Evolutionary conservation across 805 yeast genomes (phyloP).

Genomic region (Kodamaea jinghongensis): DNA sequence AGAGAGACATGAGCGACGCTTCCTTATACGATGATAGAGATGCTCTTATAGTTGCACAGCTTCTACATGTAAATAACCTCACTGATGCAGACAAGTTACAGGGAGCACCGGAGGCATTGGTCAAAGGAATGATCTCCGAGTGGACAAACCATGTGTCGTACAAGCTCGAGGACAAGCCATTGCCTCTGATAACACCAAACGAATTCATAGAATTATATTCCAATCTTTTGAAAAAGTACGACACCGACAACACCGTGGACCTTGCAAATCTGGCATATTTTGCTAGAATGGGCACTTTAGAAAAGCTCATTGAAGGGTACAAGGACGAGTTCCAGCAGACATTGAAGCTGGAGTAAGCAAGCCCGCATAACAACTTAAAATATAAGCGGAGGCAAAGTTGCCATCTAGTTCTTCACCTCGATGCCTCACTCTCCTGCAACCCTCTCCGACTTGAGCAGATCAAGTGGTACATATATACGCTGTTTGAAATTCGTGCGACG

Average conservation of each 20-base stretch:
- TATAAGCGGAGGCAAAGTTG: neutral
- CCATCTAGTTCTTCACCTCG: neutral
- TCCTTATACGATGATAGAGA: slow-evolving; percentile 23
- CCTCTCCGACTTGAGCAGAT: neutral
- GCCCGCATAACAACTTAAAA: no score
- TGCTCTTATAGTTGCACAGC: slow-evolving; percentile 35
- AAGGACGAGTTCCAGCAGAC: slow-evolving; percentile 24
- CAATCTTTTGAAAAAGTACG: slow-evolving; percentile 23
- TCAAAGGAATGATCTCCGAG: slow-evolving; percentile 22
- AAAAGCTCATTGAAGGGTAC: slow-evolving; percentile 20
- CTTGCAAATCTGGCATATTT: slow-evolving; percentile 37
- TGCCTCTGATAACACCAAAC: slow-evolving; percentile 8
- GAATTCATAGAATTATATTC: slow-evolving; percentile 25
- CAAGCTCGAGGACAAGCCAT: slow-evolving; percentile 25
- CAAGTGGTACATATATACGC: neutral
- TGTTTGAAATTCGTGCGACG: neutral
- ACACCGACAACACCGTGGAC: slow-evolving; percentile 31
- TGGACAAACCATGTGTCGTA: slow-evolving; percentile 33
- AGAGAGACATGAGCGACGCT: slow-evolving; percentile 4
- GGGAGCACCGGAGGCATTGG: slow-evolving; percentile 14
- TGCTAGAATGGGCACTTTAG: slow-evolving; percentile 31
- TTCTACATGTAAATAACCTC: slow-evolving; percentile 33
- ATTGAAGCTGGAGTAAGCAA: slow-evolving; percentile 3
- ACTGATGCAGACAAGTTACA: slow-evolving; percentile 20
- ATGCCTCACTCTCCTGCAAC: no score